These are phyloP conservation scores for Alternaria postmessia DNA, from an alignment of 2,329 filamentous ascomycete genomes.

Conservation along the genomic window DNA sequence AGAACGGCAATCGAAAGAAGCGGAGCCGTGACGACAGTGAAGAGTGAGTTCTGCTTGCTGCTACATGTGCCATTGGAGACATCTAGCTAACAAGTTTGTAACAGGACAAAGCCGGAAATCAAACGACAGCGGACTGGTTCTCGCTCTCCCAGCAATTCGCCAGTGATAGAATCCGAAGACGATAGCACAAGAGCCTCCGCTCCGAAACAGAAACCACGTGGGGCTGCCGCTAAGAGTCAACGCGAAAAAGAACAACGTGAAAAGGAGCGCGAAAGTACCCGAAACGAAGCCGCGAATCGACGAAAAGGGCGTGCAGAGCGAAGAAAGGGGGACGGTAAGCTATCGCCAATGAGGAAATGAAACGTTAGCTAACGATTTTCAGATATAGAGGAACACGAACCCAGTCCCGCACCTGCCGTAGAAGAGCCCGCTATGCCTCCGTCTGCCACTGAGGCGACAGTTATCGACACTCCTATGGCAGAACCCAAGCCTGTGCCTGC, in stretches of 20 bases:
- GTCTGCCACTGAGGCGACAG: slow-evolving; percentile 32
- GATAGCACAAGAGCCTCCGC: slow-evolving; percentile 60
- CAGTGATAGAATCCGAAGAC: slow-evolving; percentile 75
- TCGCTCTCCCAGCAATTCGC: slow-evolving; percentile 55
- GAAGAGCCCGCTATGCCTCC: slow-evolving; percentile 40
- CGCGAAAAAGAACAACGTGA: slow-evolving; percentile 69
- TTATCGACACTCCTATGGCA: slow-evolving; percentile 36
- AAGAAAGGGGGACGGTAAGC: slow-evolving; percentile 79
- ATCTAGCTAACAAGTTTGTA: slow-evolving; percentile 40
- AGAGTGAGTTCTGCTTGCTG: slow-evolving; percentile 71
- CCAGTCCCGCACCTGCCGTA: slow-evolving; percentile 29
- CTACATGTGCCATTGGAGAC: slow-evolving; percentile 5
- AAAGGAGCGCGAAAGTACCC: slow-evolving; percentile 74
- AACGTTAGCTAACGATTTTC: slow-evolving; percentile 28
- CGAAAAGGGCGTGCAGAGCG: slow-evolving; percentile 83
- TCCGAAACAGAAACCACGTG: slow-evolving; percentile 55
- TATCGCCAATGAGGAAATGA: slow-evolving; percentile 13
- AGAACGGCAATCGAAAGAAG: slow-evolving; percentile 72
- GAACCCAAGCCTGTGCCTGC: slow-evolving; percentile 40
- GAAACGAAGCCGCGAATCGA: slow-evolving; percentile 77
- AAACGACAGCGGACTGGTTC: slow-evolving; percentile 83
- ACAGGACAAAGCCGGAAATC: slow-evolving; percentile 72
- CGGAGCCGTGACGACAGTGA: slow-evolving; percentile 89
- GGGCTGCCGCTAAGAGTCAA: slow-evolving; percentile 59
- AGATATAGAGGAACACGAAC: slow-evolving; percentile 43